Percentiles rank a stretch among this genome's conserved stretches.
Evolutionary conservation across 2,329 filamentous ascomycete species (phyloP).

Genomic region (Leptographium flavum): DNA sequence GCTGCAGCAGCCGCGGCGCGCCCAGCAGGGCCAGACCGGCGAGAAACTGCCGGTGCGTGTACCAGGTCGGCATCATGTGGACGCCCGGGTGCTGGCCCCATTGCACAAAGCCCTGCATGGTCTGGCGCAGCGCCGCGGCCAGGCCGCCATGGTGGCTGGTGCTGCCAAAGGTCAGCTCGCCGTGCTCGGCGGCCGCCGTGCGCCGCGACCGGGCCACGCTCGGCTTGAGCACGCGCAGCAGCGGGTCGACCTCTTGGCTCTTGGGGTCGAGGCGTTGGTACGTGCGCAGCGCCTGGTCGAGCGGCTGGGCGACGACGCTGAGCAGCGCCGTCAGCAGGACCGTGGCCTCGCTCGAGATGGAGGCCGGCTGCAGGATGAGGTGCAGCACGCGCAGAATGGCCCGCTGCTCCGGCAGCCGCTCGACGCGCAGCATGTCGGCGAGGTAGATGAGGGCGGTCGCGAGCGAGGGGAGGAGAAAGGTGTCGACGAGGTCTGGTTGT

Average conservation of each 20-base stretch:
- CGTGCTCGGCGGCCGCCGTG: constrained; percentile 45
- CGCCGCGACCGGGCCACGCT: constrained; percentile 44
- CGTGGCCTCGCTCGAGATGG: constrained; percentile 56
- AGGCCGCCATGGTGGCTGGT: constrained; percentile 38
- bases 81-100: constrained; percentile 47
- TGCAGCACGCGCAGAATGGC: constrained; percentile 59
- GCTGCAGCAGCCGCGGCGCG: constrained; percentile 41
- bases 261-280: constrained; percentile 53
- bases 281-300: constrained; percentile 52
- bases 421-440: constrained; percentile 53
- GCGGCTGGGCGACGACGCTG: constrained; percentile 53
- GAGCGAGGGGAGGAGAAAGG: constrained; percentile 65
- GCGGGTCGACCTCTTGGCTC: constrained; percentile 54
- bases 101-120: constrained; percentile 46
- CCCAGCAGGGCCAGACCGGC: constrained; percentile 47
- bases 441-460: constrained; percentile 62
- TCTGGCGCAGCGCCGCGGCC: constrained; percentile 40
- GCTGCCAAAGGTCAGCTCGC: constrained; percentile 41
- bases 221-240: constrained; percentile 51
- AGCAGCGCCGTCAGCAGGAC: constrained; percentile 58
- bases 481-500: constrained; percentile 54
- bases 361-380: constrained; percentile 54
- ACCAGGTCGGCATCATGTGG: constrained; percentile 45
- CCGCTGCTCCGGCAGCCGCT: constrained; percentile 47
- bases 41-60: constrained; percentile 59